phyloP scores from a whole-genome alignment of 2,329 filamentous ascomycete genomes.

The Huntiella bhutanensis region DNA sequence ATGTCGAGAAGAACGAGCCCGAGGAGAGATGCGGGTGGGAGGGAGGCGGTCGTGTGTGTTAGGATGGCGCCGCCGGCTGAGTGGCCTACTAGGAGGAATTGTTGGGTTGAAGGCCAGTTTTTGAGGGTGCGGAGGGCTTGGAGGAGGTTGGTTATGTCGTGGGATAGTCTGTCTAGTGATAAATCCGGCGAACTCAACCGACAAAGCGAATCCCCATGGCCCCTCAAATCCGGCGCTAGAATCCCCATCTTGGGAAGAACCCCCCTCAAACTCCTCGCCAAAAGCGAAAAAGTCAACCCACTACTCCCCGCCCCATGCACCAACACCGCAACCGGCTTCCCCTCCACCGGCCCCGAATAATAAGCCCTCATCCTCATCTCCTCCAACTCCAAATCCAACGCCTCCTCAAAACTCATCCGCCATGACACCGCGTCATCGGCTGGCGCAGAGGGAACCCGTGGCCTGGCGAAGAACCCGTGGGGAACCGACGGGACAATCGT shows the following conservation, averaged over 20 bases:
- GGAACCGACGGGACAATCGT: slow-evolving; percentile 70
- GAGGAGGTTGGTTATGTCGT: slow-evolving; percentile 55
- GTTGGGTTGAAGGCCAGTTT: slow-evolving; percentile 55
- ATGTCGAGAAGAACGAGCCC: slow-evolving; percentile 87
- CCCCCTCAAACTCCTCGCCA: slow-evolving; percentile 59
- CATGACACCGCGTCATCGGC: neutral
- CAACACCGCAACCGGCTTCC: slow-evolving; percentile 18
- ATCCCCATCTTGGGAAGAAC: slow-evolving; percentile 64
- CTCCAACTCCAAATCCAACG: too few relatives aligned
- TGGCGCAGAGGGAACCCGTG: slow-evolving; percentile 25
- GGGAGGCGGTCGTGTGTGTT: slow-evolving; percentile 58
- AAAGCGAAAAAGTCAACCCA: slow-evolving; percentile 73
- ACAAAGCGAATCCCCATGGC: slow-evolving; percentile 56
- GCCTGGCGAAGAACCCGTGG: slow-evolving; percentile 56
- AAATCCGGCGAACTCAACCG: slow-evolving; percentile 32
- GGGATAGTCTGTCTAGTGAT: slow-evolving; percentile 49
- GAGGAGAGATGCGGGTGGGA: slow-evolving; percentile 48
- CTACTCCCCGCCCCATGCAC: slow-evolving; percentile 63
- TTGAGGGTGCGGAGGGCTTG: slow-evolving; percentile 46
- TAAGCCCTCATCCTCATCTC: too few relatives aligned
- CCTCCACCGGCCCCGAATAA: too few relatives aligned
- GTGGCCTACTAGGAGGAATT: slow-evolving; percentile 71
- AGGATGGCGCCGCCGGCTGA: slow-evolving; percentile 84
- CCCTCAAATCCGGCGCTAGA: slow-evolving; percentile 67
- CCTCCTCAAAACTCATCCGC: too few relatives aligned